These are phyloP conservation scores for Pseudocercospora fuligena DNA, from an alignment of 2,329 filamentous ascomycete genomes.

Conservation along the genomic window DNA sequence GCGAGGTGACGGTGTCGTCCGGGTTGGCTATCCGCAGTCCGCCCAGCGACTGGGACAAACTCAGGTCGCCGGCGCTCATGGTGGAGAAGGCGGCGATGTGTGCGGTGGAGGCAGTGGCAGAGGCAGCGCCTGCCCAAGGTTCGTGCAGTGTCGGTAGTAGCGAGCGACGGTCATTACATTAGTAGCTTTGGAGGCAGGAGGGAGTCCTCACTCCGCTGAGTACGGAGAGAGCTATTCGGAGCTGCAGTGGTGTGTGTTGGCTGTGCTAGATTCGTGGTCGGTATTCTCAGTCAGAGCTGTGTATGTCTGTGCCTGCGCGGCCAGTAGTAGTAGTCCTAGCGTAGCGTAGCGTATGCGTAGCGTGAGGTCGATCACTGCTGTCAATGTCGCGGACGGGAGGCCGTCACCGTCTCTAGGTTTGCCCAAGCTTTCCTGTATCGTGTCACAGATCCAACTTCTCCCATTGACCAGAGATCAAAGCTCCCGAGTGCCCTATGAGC, in stretches of 20 bases:
- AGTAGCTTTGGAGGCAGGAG: not conserved
- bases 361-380: not conserved
- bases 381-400: not conserved
- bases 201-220: not conserved
- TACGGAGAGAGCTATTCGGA: not conserved
- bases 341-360: not conserved
- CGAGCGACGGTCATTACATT: conserved; percentile 4
- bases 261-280: not conserved
- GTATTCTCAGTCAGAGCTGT: not conserved
- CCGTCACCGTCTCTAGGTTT: not conserved
- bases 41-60: conserved; percentile 88
- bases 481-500: not conserved
- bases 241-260: not conserved
- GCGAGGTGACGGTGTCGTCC: conserved; percentile 64
- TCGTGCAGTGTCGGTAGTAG: not conserved
- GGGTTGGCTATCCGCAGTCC: conserved; percentile 97
- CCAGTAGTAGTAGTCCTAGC: not conserved
- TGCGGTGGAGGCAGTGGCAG: conserved; percentile 14
- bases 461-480: not conserved
- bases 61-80: conserved; percentile 87
- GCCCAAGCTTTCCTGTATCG: not conserved
- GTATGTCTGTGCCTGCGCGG: not conserved
- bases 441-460: not conserved
- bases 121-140: not conserved
- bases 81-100: conserved; percentile 34